Percentiles rank a stretch among this genome's conserved stretches.
Conservation (phyloP, 805 yeast species). For the Limtongia smithiae region DNA sequence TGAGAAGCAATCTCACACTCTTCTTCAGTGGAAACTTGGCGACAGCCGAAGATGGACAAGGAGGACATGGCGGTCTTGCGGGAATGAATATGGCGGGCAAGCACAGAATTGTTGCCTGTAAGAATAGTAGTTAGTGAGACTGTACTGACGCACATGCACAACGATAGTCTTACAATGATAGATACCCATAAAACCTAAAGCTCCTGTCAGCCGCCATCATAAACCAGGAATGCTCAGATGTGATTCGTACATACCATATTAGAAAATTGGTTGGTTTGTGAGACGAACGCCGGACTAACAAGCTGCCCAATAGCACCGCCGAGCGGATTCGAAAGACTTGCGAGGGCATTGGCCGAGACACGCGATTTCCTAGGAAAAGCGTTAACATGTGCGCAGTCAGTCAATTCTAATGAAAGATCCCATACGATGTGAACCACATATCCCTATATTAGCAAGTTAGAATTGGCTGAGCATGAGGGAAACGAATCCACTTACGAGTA, state of each 20-base stretch:
- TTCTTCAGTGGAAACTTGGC: constrained; percentile 30
- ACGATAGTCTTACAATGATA: constrained; percentile 6
- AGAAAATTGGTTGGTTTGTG: constrained; percentile 29
- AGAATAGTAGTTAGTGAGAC: too few relatives aligned
- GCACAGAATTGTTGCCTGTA: constrained; percentile 21
- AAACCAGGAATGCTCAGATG: not conserved
- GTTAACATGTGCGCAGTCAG: not conserved
- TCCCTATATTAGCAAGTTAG: constrained; percentile 18
- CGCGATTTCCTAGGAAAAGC: constrained; percentile 29
- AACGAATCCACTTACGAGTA: constrained; percentile 26
- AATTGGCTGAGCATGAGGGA: not conserved
- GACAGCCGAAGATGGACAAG: constrained; percentile 36
- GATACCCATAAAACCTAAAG: constrained; percentile 9
- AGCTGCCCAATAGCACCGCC: constrained; percentile 39
- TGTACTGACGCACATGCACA: too few relatives aligned
- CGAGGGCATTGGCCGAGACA: constrained; percentile 39
- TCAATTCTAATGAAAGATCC: not conserved
- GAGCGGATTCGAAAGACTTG: constrained; percentile 37
- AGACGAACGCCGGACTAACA: constrained; percentile 36
- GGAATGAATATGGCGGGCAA: constrained; percentile 31
- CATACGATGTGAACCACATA: constrained; percentile 35
- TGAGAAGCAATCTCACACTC: constrained; percentile 27
- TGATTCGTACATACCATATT: constrained; percentile 28
- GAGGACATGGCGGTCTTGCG: constrained; percentile 32
- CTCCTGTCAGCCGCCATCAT: not conserved